Conservation (phyloP, 108 stramenopile genomes). For the Chaetoceros muelleri region DNA sequence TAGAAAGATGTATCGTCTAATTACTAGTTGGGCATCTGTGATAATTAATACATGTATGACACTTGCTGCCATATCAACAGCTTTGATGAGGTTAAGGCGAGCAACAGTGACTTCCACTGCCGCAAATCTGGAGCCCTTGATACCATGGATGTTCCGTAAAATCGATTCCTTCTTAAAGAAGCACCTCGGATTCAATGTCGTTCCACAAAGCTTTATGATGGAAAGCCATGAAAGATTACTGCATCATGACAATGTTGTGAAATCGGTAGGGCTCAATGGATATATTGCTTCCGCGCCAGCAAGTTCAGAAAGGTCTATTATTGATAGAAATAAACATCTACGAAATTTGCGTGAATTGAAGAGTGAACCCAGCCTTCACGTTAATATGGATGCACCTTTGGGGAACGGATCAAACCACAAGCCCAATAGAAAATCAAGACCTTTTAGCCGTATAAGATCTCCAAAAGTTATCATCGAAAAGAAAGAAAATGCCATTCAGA, state of each 20-base stretch:
- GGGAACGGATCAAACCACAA: not conserved
- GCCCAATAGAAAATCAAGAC: not conserved
- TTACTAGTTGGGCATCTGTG: slow-evolving; percentile 12
- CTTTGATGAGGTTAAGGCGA: slow-evolving; percentile 27
- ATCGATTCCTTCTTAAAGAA: slow-evolving; percentile 17
- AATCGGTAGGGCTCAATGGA: slow-evolving; percentile 22
- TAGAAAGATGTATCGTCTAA: slow-evolving; percentile 13
- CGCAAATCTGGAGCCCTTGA: slow-evolving; percentile 12
- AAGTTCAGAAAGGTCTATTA: not conserved
- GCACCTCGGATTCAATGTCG: slow-evolving; percentile 14
- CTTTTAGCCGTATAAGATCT: not conserved
- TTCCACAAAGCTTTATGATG: slow-evolving; percentile 26
- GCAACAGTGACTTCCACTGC: slow-evolving; percentile 25
- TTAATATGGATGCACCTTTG: not conserved
- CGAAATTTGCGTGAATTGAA: slow-evolving; percentile 1
- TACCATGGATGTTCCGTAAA: slow-evolving; percentile 26
- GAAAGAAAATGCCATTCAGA: not conserved
- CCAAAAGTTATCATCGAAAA: not conserved
- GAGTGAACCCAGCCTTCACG: not conserved
- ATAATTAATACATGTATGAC: slow-evolving; percentile 15
- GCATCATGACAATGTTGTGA: slow-evolving; percentile 23
- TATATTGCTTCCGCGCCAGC: slow-evolving; percentile 6
- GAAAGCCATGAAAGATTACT: slow-evolving; percentile 10
- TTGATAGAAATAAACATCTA: not conserved
- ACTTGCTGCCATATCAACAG: slow-evolving; percentile 19